Evolutionary conservation across 805 yeast species (phyloP), one percentile per base, ranked within the genome.

Genomic region (Diddensiella santjacobensis): DNA sequence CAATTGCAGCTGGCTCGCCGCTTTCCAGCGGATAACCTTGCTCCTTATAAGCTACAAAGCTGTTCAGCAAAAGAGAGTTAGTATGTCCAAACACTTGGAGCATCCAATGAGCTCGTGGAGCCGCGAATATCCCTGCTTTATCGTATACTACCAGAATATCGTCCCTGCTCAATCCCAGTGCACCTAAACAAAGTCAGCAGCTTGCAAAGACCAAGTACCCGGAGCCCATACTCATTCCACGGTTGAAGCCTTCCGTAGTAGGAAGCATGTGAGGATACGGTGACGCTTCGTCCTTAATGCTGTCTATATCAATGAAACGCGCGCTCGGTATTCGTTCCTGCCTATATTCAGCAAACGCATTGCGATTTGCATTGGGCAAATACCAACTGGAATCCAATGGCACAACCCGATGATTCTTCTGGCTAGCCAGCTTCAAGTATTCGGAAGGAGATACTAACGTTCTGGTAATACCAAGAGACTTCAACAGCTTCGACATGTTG

Each of bases 221-320:
- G n/a, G n/a, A n/a, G n/a, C 8, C 13, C 31, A 26, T 26, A 26
- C 31, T 26, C 58, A 68, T 59, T 3, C 77, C 74, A 3, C 58
- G 41, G 44, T 78, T 78, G 65, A 88, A 91, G 2, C 71, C 73
- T 1, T 67, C 69, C 22, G 70, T 62, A 4, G 73, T 65, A 1
- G 98, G 98, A 10, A 90, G 71, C 97, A 90, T 93, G 60, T 93
- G 98, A 1, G 99, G 97, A 60, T 77, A 90, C 15, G 75, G 70
- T 11, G 87, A 81, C 0, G 67, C 49, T 1, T 65, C 66, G 53
- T 85, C 86, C 46, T 78, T 78, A 45, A 87, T 68, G 19, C 69
- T 78, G 56, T 87, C 96, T 44, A 91, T 78, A 59, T 88, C 96
- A 58, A 89, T 85, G 65, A 74, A 87, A 2, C 80, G 79, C 0